Evolutionary conservation across 768 basidiomycete genomes (phyloP).

Genomic region (Trametes villosa): DNA sequence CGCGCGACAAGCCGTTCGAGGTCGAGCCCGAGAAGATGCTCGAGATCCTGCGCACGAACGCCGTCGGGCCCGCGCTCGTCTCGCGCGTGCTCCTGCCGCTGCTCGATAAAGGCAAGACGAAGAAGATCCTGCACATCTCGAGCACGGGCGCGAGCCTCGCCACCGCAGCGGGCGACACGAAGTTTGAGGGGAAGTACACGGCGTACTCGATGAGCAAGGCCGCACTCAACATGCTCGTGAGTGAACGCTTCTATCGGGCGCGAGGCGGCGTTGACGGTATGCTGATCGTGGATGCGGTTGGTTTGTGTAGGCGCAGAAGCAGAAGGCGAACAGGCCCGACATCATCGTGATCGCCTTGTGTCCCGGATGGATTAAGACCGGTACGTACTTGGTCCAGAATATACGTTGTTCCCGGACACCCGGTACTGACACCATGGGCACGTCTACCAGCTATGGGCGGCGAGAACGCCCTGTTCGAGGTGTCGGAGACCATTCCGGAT

Average conservation of each 20-base stretch:
- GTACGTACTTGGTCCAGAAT: neutral
- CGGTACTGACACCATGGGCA: neutral
- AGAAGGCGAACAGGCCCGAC: conserved; percentile 37
- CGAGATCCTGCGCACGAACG: conserved; percentile 36
- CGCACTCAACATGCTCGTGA: too few species aligned
- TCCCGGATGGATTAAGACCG: conserved; percentile 41
- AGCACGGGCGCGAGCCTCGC: conserved; percentile 39
- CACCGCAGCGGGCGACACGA: conserved; percentile 7
- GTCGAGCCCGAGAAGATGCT: conserved; percentile 31
- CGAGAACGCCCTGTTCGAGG: conserved; percentile 3
- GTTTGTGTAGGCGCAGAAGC: conserved; percentile 18
- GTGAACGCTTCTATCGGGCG: too few species aligned
- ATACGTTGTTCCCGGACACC: neutral
- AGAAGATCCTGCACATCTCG: conserved; percentile 40
- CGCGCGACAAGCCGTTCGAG: conserved; percentile 34
- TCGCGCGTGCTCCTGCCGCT: conserved; percentile 22
- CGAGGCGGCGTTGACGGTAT: too few species aligned
- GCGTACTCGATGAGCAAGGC: conserved; percentile 43
- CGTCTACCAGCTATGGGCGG: neutral
- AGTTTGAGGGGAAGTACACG: conserved; percentile 28
- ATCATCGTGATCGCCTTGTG: conserved; percentile 39
- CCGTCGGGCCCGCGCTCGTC: conserved; percentile 41
- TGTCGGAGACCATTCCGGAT: conserved; percentile 1
- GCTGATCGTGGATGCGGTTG: too few species aligned
- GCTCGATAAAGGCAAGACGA: conserved; percentile 29